These are phyloP conservation scores for Xylaria cubensis DNA, from an alignment of 495 filamentous ascomycete genomes.

Conservation along the genomic window DNA sequence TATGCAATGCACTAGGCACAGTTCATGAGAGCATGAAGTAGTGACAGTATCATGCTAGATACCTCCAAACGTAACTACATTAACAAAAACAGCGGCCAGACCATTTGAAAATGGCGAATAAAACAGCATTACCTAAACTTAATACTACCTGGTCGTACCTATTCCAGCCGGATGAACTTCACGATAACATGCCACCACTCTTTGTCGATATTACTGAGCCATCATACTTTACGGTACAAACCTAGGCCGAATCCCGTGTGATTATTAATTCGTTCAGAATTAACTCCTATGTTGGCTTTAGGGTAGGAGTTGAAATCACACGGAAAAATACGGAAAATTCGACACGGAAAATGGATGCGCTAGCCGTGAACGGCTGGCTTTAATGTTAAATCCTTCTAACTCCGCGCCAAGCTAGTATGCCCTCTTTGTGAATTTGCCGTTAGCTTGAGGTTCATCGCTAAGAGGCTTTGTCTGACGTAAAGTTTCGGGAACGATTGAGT, in stretches of 20 bases:
- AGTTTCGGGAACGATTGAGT: neutral
- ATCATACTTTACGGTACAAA: neutral
- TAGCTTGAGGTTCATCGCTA: neutral
- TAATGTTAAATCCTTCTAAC: neutral
- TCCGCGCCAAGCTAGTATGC: neutral
- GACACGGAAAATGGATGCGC: neutral
- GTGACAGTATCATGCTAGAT: no score
- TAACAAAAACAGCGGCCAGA: no score
- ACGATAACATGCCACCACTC: neutral
- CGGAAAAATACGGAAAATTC: slow-evolving; percentile 6
- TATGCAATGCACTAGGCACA: no score
- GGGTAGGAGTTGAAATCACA: neutral
- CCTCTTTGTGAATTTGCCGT: neutral
- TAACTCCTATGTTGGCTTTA: slow-evolving; percentile 7
- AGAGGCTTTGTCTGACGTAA: neutral
- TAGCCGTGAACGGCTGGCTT: neutral
- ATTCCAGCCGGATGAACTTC: neutral
- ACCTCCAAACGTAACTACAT: no score
- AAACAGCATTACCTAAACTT: neutral
- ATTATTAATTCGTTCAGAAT: slow-evolving; percentile 6
- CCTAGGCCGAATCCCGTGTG: neutral
- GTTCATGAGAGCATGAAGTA: no score
- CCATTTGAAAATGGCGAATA: neutral
- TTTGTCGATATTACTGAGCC: neutral
- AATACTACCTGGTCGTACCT: neutral